Conservation (phyloP, 2,329 filamentous ascomycete genomes). For the Amauroascus verrucosus region DNA sequence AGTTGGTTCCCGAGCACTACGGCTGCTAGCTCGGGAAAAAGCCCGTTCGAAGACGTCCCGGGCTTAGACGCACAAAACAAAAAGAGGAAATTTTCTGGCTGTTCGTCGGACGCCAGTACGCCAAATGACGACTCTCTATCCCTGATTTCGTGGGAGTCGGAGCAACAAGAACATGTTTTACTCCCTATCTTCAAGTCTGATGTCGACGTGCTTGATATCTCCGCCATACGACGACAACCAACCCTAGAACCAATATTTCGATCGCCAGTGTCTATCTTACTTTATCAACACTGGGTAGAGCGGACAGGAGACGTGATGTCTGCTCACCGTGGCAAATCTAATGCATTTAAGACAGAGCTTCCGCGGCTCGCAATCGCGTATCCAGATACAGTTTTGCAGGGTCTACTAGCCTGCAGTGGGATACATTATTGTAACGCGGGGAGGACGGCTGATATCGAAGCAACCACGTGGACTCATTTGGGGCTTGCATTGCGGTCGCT, state of each 20-base stretch:
- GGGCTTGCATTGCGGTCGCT: conserved; percentile 10
- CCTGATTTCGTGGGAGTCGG: not conserved
- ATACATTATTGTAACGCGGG: conserved; percentile 12
- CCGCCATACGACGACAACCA: conserved; percentile 3
- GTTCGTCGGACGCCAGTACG: not conserved
- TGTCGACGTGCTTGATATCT: conserved; percentile 5
- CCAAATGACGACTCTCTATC: not conserved
- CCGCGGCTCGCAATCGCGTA: conserved; percentile 11
- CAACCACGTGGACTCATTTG: conserved; percentile 10
- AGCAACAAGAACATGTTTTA: not conserved
- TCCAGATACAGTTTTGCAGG: conserved; percentile 11
- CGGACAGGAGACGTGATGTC: conserved; percentile 13
- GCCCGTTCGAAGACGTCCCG: not conserved
- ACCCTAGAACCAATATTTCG: conserved; percentile 9
- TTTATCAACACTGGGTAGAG: conserved; percentile 14
- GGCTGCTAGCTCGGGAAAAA: not conserved
- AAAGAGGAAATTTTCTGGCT: conserved; percentile 5
- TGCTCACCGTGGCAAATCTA: conserved; percentile 11
- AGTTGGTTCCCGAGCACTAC: conserved; percentile 9
- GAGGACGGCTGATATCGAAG: conserved; percentile 6
- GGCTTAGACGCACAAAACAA: not conserved
- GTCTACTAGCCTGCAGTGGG: conserved; percentile 11
- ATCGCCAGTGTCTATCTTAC: conserved; percentile 8
- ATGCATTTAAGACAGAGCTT: conserved; percentile 13
- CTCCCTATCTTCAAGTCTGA: conserved; percentile 4